Percentiles rank a stretch among this genome's conserved stretches.
phyloP scores from a whole-genome alignment of 1,284 basidiomycete species.

The Irpex lacteus region DNA sequence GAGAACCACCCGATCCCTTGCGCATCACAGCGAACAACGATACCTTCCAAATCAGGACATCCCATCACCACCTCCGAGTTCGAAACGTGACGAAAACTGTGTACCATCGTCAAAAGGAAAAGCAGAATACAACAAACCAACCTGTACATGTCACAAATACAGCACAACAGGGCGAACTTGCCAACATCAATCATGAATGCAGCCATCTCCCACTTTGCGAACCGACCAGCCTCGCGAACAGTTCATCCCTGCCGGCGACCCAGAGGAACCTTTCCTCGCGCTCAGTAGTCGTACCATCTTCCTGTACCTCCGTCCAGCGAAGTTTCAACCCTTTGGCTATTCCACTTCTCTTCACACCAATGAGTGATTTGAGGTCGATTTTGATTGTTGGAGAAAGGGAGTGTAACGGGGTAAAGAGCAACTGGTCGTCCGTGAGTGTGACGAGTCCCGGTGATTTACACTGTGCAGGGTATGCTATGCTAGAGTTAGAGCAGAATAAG shows the following conservation, averaged over 20 bases:
- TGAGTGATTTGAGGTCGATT: constrained; percentile 45
- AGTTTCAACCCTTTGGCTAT: constrained; percentile 51
- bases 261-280: constrained; percentile 56
- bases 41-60: constrained; percentile 12
- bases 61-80: too few relatives aligned
- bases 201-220: constrained; percentile 39
- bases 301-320: constrained; percentile 35
- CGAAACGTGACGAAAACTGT: not conserved
- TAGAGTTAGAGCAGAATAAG: constrained; percentile 4
- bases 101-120: not conserved
- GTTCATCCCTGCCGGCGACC: constrained; percentile 60
- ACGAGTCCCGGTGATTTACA: constrained; percentile 54
- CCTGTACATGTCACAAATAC: not conserved
- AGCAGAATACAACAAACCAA: not conserved
- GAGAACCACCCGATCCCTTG: too few relatives aligned
- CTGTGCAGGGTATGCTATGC: constrained; percentile 61
- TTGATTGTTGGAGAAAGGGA: constrained; percentile 42
- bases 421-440: constrained; percentile 44
- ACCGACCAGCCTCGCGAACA: constrained; percentile 66
- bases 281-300: constrained; percentile 28
- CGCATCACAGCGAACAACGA: not conserved
- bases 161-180: not conserved
- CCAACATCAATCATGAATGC: constrained; percentile 22
- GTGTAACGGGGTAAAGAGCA: constrained; percentile 56
- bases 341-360: constrained; percentile 56